phyloP scores from a whole-genome alignment of 257 asterid species.

The Capsicum chinense region DNA sequence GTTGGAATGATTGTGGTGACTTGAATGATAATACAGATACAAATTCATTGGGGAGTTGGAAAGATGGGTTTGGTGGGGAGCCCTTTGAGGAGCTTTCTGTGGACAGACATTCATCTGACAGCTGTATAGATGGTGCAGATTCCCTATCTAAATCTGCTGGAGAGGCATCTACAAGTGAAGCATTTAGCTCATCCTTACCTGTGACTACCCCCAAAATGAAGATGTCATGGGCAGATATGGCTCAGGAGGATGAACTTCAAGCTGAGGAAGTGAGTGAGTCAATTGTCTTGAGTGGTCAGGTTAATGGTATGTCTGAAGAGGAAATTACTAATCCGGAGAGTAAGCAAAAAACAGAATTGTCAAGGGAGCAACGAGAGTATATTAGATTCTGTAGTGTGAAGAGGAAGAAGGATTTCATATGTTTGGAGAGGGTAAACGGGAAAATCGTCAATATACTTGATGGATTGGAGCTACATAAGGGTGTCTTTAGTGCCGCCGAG shows the following conservation, averaged over 20 bases:
- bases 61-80: constrained; percentile 60
- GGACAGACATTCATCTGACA: constrained; percentile 15
- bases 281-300: constrained; percentile 28
- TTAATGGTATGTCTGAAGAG: constrained; percentile 40
- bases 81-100: constrained; percentile 39
- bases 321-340: constrained; percentile 37
- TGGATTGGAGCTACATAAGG: constrained; percentile 51
- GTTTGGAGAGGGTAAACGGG: constrained; percentile 49
- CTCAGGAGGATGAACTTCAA: constrained; percentile 82
- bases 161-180: constrained; percentile 44
- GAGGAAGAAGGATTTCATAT: constrained; percentile 47
- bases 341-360: constrained; percentile 50
- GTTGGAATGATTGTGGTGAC: constrained; percentile 51
- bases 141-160: constrained; percentile 17
- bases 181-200: constrained; percentile 41
- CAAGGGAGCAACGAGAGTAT: constrained; percentile 53
- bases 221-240: constrained; percentile 98
- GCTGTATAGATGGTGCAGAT: constrained; percentile 10
- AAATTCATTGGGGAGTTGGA: constrained; percentile 73
- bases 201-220: constrained; percentile 45
- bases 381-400: constrained; percentile 45
- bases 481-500: constrained; percentile 56
- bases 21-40: constrained; percentile 59
- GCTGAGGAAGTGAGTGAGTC: constrained; percentile 41
- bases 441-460: constrained; percentile 48